phyloP scores from a whole-genome alignment of 2,329 filamentous ascomycete genomes.

The Xylariaceae sp. region DNA sequence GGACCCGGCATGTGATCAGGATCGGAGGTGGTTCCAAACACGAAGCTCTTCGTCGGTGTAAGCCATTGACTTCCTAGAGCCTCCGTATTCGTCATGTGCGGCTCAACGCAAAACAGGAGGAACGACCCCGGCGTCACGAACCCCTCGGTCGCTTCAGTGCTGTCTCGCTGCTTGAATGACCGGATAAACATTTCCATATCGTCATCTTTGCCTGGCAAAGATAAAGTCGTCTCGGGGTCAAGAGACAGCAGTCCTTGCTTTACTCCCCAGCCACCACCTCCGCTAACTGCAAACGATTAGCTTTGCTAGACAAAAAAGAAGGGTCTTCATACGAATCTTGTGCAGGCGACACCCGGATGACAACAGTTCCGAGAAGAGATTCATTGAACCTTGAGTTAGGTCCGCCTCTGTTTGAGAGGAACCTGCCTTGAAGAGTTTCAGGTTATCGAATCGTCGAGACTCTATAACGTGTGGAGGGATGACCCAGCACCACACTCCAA shows the following conservation, averaged over 20 bases:
- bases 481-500: conserved; percentile 71
- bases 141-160: conserved; percentile 42
- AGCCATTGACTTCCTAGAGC: conserved; percentile 12
- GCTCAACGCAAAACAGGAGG: conserved; percentile 61
- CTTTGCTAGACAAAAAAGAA: conserved; percentile 15
- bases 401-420: conserved; percentile 27
- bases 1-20: conserved; percentile 12
- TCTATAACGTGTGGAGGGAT: conserved; percentile 42
- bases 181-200: conserved; percentile 52
- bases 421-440: conserved; percentile 26
- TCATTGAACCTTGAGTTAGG: conserved; percentile 27
- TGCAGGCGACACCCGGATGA: conserved; percentile 44
- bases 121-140: conserved; percentile 60
- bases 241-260: conserved; percentile 76
- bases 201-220: conserved; percentile 47
- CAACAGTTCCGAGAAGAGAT: conserved; percentile 36
- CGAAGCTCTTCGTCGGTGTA: conserved; percentile 9
- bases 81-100: conserved; percentile 21
- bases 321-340: conserved; percentile 40
- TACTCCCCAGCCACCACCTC: conserved; percentile 78
- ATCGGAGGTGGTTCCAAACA: conserved; percentile 27
- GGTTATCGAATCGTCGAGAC: conserved; percentile 18
- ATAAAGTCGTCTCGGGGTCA: conserved; percentile 61
- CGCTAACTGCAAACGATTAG: conserved; percentile 55
- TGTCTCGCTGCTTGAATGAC: conserved; percentile 40